Evolutionary conservation across 768 basidiomycete species (phyloP).

Genomic region (Suillus variegatus): DNA sequence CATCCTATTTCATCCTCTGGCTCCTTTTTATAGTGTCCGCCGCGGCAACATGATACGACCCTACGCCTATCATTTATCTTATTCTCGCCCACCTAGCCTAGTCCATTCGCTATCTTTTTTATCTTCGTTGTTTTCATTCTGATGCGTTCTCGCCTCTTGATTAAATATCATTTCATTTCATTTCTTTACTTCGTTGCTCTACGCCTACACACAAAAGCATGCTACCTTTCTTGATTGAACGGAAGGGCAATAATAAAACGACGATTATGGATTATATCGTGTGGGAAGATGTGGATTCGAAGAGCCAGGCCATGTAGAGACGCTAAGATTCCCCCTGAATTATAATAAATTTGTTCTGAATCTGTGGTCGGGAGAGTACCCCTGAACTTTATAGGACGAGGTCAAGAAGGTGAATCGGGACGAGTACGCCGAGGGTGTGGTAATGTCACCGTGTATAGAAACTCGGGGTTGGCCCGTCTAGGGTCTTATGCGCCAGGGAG

Average conservation of each 20-base stretch:
- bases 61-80: not conserved
- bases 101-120: constrained; percentile 1
- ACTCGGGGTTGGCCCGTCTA: not conserved
- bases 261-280: not conserved
- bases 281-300: not conserved
- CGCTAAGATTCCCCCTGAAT: not conserved
- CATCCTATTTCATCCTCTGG: not conserved
- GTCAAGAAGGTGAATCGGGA: constrained; percentile 1
- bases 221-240: constrained; percentile 4
- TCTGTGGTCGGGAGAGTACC: not conserved
- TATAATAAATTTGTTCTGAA: constrained; percentile 3
- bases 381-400: constrained; percentile 3
- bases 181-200: not conserved
- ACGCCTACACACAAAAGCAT: not conserved
- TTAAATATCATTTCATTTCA: not conserved
- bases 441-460: constrained; percentile 5
- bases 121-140: not conserved
- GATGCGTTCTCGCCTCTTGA: not conserved
- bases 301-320: not conserved
- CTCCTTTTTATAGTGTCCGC: not conserved
- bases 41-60: not conserved
- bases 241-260: not conserved
- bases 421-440: not conserved
- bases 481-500: not conserved
- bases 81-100: not conserved